Base-by-base conservation (phyloP, 805 yeast genomes). In the Teunomyces pallodes region DNA sequence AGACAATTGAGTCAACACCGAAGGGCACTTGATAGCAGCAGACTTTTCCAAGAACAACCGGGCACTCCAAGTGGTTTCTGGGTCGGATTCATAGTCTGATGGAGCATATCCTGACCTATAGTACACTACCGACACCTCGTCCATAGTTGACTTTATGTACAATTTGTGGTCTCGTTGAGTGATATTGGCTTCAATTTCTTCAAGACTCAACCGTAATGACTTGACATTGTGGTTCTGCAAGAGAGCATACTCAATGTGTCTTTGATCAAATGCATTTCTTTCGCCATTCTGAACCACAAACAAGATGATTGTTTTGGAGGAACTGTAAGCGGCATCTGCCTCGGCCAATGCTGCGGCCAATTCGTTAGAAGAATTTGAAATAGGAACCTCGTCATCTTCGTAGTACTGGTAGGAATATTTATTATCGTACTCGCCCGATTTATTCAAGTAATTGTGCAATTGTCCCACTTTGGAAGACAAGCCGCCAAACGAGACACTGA, bases 401-500 rank as follows among this genome's bases (percentile, higher is more conserved):
- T 79, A 81, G 38, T 74, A 73, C 4, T 69, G 58, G 31, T 14
- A 14, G 53, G 79, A 81, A 36, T 73, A 73, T 4, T 69, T 59
- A 6, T 39, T 38, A 53, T 70, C 70, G 59, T 87, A 87, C n/a
- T 67, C 65, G 2, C 90, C 90, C 6, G 72, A 59, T 3, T 66
- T 60, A 61, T 87, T 86, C 59, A 86, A 66, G 57, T 79, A 88
- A 16, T 75, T 65, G 66, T 94, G 99, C 48, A 89, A 70, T 54
- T 80, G 74, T 16, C 94, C 87, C 24, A 89, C 92, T 62, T 85
- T 87, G 10, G 90, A 65, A 1, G 96, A 85, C 48, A 94, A 74
- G 0, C 96, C 98, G 16, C 96, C 97, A 71, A 94, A 94, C 1
- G 97, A 91, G 3, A 92, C 96, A 58, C 96, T 87, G 3, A 94